Evolutionary conservation across 2,329 filamentous ascomycete species (phyloP), one percentile per base, ranked within the genome.

Genomic region (Penicillium digitatum): DNA sequence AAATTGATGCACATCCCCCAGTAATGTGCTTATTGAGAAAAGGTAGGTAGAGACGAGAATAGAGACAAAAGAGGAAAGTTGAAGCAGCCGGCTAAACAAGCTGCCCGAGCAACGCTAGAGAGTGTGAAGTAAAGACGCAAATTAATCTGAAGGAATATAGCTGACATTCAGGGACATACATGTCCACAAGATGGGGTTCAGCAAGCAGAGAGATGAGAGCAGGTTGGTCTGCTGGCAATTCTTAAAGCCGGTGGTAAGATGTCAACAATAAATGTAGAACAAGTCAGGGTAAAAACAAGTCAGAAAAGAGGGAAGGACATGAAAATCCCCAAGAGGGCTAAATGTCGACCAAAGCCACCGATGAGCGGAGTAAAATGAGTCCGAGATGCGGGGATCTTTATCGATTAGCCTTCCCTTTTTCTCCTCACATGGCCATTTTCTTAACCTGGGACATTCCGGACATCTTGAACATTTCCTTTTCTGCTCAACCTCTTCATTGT

Each of bases 381-480:
- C 43, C 34, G 43, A 32, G 20, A 48, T 53, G 51, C 51, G 51
- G 51, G 51, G 51, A 27, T 48, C 51, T 43, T 44, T 50, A 54
- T 54, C 47, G 52, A 50, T 54, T 44, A 42, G 29, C 32, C 32
- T 52, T 38, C 40, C 43, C 39, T 35, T 32, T 48, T 49, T 53
- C 51, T 52, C 42, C 50, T 48, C 50, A 40, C 42, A 24, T 42
- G 42, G 18, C 14, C 43, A 34, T 34, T 45, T 45, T 34, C 43
- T 9, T 9, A 45, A 16, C 3, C 27, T 20, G 9, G 42, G 18
- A 32, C 9, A 24, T 34, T 34, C 12, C 18, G 2, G 4, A 27
- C 24, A 38, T 12, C 11, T 38, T 24, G 7, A 34, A 18, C 26
- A n/a, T 24, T 12, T 24, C 5, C 11, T 16, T n/a, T 24, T n/a